Evolutionary conservation across 805 yeast species (phyloP).

Genomic region (Metschnikowia santaceciliae): DNA sequence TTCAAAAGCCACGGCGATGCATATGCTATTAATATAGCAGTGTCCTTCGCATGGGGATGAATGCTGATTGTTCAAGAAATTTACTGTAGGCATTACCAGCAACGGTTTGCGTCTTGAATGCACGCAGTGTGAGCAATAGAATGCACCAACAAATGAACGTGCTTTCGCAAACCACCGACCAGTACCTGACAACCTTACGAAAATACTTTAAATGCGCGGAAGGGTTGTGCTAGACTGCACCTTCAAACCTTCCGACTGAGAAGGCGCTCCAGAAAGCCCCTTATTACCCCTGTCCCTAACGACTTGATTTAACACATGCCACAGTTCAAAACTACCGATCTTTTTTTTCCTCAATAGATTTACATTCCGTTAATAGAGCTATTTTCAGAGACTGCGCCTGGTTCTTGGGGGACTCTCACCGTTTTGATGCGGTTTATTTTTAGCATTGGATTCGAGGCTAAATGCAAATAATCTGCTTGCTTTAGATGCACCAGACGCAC

Average conservation of each 20-base stretch:
- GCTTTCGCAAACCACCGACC: neutral
- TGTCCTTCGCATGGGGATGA: no score
- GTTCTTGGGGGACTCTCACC: neutral
- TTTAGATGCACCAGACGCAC: conserved; percentile 1
- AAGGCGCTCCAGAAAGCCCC: neutral
- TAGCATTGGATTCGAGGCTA: neutral
- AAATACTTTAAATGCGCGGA: neutral
- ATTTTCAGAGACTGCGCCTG: neutral
- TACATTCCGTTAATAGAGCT: neutral
- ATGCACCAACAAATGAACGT: neutral
- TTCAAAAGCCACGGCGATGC: no score
- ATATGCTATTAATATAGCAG: no score
- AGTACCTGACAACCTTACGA: neutral
- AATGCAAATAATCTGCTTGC: neutral
- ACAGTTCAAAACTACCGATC: neutral
- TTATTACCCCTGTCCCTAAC: neutral
- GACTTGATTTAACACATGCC: neutral
- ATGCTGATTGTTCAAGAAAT: neutral
- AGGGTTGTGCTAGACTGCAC: neutral
- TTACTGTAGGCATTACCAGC: neutral
- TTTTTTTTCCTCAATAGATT: neutral
- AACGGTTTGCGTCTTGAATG: neutral
- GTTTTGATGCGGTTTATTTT: neutral
- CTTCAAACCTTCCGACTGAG: neutral
- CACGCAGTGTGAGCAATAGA: neutral